These are phyloP conservation scores for Aspergillus ellipticus DNA, from an alignment of 495 filamentous ascomycete genomes.

Conservation along the genomic window DNA sequence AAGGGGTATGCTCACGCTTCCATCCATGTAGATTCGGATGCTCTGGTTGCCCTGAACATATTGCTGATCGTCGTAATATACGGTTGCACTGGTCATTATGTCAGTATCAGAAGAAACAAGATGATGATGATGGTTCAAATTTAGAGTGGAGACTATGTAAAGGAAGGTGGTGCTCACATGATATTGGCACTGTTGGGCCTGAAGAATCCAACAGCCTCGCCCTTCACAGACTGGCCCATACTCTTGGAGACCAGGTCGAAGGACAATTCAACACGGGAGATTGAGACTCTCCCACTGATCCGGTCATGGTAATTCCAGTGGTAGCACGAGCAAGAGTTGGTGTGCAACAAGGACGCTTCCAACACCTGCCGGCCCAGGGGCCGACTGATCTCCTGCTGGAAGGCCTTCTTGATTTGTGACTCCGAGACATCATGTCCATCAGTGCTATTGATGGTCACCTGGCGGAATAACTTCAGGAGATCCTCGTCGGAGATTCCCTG, in stretches of 20 bases:
- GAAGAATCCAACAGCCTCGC: not conserved
- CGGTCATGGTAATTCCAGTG: conserved; percentile 3
- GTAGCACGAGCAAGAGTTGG: not conserved
- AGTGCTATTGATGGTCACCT: not conserved
- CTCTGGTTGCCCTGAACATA: not conserved
- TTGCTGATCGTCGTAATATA: conserved; percentile 2
- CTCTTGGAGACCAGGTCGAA: conserved; percentile 2
- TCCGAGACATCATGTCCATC: not conserved
- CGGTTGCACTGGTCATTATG: not conserved
- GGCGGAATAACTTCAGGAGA: not conserved
- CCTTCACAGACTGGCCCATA: not conserved
- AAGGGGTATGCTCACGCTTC: not conserved
- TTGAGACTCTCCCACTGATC: not conserved
- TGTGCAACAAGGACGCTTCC: not conserved
- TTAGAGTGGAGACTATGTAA: no score
- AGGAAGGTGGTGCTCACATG: not conserved
- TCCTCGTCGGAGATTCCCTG: not conserved
- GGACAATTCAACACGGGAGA: not conserved
- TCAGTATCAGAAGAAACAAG: no score
- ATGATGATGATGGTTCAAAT: no score
- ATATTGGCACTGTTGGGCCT: not conserved
- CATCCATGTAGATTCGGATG: not conserved
- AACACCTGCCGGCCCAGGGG: conserved; percentile 1
- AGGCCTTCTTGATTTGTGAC: conserved; percentile 1
- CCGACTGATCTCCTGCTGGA: conserved; percentile 1